Evolutionary conservation across 345 rosid species (phyloP), one percentile per base, ranked within the genome.

Genomic region (Durio zibethinus): DNA sequence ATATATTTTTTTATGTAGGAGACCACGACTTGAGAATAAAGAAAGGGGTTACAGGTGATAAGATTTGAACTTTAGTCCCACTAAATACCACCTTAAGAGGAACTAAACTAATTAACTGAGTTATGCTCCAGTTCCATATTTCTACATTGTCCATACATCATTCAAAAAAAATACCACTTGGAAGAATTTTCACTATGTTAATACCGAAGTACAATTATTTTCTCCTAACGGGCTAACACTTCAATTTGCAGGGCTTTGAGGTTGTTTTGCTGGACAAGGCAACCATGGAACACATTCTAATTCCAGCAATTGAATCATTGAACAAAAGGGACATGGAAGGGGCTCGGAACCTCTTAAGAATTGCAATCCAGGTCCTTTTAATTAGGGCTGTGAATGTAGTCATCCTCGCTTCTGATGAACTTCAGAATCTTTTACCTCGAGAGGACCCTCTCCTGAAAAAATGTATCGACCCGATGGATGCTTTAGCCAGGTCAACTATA

Each of bases 391-490:
- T 84, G 52, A 91, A 89, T 56, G 67, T 72, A 54, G 93, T 91
- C 40, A 74, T 89, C 66, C 87, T 91, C 38, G 93, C 90, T 54
- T 86, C 93, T 43, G 91, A 89, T 80, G 91, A 88, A 52, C 50
- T 91, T 85, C 77, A 78, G 15, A 85, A 80, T 42, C 81, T 89
- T 31, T 72, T 91, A 72, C 95, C 93, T 2, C 64, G 50, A 4
- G 79, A 84, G n/a, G 95, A 91, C 81, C 93, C 91, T 81, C 87
- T 88, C 73, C 80, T 86, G 10, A 86, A 83, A 77, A 91, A 88
- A 80, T 89, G 90, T 2, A 81, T 83, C 12, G 86, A 89, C 63
- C 95, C 95, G 50, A 85, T 88, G 89, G 91, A 91, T 79, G 87
- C 93, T 52, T 82, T 91, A 40, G 92, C 86, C 62, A 89, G 88